Evolutionary conservation across 2,329 filamentous ascomycete species (phyloP).

Genomic region (Hypocrella siamensis): DNA sequence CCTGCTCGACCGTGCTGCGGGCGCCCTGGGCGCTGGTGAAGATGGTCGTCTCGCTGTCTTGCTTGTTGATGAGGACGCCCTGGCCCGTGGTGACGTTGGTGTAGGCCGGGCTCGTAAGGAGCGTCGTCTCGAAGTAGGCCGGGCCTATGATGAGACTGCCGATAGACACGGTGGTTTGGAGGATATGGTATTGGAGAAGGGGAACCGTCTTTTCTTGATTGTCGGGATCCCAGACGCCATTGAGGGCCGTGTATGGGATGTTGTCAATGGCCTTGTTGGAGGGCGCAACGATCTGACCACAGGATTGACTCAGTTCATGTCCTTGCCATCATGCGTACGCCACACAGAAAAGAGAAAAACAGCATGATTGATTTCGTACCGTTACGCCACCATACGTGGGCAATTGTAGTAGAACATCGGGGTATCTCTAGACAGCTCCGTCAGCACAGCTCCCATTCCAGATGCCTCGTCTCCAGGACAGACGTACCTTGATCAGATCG

Average conservation of each 20-base stretch:
- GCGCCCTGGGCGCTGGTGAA: conserved; percentile 33
- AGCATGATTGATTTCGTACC: conserved; percentile 14
- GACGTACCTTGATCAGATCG: conserved; percentile 24
- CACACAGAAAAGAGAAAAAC: neutral
- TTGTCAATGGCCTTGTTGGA: conserved; percentile 40
- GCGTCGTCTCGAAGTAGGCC: conserved; percentile 24
- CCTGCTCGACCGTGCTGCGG: conserved; percentile 23
- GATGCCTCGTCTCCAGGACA: neutral
- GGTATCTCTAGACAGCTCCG: conserved; percentile 26
- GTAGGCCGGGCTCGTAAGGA: conserved; percentile 24
- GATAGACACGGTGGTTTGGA: conserved; percentile 31
- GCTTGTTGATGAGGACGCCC: conserved; percentile 28
- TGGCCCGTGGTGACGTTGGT: conserved; percentile 35
- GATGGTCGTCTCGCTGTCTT: conserved; percentile 24
- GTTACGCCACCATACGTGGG: conserved; percentile 28
- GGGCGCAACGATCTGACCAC: conserved; percentile 34
- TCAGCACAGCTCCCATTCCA: neutral
- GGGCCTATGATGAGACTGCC: conserved; percentile 19
- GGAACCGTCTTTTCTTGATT: conserved; percentile 26
- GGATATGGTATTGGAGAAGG: conserved; percentile 46
- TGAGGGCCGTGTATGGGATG: conserved; percentile 34
- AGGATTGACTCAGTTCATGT: neutral
- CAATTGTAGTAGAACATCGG: conserved; percentile 26
- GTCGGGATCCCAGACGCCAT: conserved; percentile 28
- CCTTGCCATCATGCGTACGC: neutral